These are phyloP conservation scores for Penicillium sp. DNA, from an alignment of 2,329 filamentous ascomycete species.

Conservation along the genomic window DNA sequence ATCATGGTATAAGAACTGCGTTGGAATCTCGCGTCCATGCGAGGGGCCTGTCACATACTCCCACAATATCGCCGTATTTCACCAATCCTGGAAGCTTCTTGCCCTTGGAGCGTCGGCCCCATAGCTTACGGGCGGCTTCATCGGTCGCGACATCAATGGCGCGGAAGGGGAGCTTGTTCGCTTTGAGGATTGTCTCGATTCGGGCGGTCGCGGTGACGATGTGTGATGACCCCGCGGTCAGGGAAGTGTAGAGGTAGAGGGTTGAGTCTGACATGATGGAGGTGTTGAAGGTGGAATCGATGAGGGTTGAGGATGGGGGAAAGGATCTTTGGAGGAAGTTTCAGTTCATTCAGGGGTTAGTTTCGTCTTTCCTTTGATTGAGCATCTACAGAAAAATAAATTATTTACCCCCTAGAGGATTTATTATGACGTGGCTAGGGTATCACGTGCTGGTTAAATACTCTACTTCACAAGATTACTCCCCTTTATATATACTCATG, in stretches of 20 bases:
- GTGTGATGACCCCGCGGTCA: constrained; percentile 92
- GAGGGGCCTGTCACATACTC: constrained; percentile 57
- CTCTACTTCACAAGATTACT: not conserved
- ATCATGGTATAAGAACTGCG: not conserved
- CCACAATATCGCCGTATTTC: constrained; percentile 79
- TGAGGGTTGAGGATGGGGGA: not conserved
- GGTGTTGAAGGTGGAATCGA: not conserved
- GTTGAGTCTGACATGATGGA: constrained; percentile 51
- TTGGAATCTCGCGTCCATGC: not conserved
- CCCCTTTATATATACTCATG: not conserved
- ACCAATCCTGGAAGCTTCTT: constrained; percentile 87
- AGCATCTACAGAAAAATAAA: not conserved
- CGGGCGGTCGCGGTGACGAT: constrained; percentile 95
- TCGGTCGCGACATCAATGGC: constrained; percentile 89
- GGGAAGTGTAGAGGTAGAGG: constrained; percentile 92
- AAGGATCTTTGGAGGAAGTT: not conserved
- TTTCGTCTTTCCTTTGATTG: not conserved
- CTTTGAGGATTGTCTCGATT: constrained; percentile 91
- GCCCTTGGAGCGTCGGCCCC: constrained; percentile 78
- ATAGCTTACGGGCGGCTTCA: constrained; percentile 81
- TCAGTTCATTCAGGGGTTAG: not conserved
- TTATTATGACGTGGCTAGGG: constrained; percentile 1
- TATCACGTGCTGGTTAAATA: not conserved
- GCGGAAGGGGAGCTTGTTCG: constrained; percentile 91
- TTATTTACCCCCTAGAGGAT: not conserved